phyloP scores from a whole-genome alignment of 352 stramenopile species.

The Phytophthora palmivora region DNA sequence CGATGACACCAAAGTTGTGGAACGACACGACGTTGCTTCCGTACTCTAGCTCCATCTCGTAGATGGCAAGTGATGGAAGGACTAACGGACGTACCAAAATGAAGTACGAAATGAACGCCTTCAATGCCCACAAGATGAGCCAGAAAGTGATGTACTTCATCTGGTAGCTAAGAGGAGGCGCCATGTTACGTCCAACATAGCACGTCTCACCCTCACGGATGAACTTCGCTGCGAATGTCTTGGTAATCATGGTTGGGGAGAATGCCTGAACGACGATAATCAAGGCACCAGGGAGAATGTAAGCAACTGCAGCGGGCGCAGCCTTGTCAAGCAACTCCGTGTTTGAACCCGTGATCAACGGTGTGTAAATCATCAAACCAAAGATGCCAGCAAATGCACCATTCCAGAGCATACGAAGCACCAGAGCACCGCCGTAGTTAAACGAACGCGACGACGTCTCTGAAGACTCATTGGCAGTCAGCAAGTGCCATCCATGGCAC shows the following conservation, averaged over 20 bases:
- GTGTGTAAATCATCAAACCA: conserved; percentile 66
- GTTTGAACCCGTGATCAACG: conserved; percentile 41
- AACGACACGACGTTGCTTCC: conserved; percentile 68
- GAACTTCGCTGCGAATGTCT: conserved; percentile 72
- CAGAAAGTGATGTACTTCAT: conserved; percentile 76
- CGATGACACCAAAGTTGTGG: conserved; percentile 73
- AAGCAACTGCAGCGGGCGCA: conserved; percentile 36
- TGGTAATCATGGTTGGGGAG: conserved; percentile 51
- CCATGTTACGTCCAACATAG: conserved; percentile 76
- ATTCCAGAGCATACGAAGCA: conserved; percentile 74
- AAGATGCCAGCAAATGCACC: conserved; percentile 64
- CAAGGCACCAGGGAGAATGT: conserved; percentile 49
- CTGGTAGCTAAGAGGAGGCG: conserved; percentile 60
- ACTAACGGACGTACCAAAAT: conserved; percentile 72
- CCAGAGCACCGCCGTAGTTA: conserved; percentile 66
- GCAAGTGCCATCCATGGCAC: conserved; percentile 67
- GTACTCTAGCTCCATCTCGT: conserved; percentile 71
- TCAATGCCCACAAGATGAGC: conserved; percentile 63
- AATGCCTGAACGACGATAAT: conserved; percentile 58
- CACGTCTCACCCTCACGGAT: conserved; percentile 72
- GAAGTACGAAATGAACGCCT: conserved; percentile 76
- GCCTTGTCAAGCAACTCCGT: conserved; percentile 57
- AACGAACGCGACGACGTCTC: conserved; percentile 61
- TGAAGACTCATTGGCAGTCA: conserved; percentile 47
- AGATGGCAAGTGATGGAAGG: conserved; percentile 73